Base-by-base conservation (phyloP, 164 flowering plant genomes). In the Pachysandra terminalis region DNA sequence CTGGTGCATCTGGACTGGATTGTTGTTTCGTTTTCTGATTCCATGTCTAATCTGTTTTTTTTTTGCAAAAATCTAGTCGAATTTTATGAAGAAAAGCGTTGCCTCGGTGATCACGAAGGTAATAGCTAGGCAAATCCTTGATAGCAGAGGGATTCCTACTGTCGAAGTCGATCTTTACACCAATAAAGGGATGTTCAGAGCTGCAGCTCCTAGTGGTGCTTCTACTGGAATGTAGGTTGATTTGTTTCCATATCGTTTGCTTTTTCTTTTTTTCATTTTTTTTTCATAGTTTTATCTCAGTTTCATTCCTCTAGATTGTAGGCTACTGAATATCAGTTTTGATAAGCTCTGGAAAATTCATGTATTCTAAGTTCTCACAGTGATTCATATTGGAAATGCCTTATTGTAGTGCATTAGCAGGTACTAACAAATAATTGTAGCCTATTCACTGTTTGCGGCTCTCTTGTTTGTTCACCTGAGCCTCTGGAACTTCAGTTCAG, bases 61-160 rank as follows among this genome's bases (percentile, higher is more conserved):
- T 37, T 61, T 21, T 55, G 19, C 56, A 1, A 52, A 23, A 37
- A 56, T 64, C 40, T 76, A 90, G 94, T 87, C 99, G 54, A 92
- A 89, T 77, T 98, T 93, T 73, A 83, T 90, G 98, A 84, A 78
- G 80, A 96, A 93, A 84, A 73, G 95, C 12, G 91, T 90, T 53
- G 80, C 88, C 5, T 88, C 96, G 0, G 96, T 81, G 79, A 93
- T 93, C 59, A 96, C 96, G 52, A 93, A 87, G 85, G 72, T 96
- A 8, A 93, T 80, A 74, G 99, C 93, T 40, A 78, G 99, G 71
- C 99, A 93, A 77, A 88, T 96, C 64, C 84, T 96, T 2, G 99
- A 96, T 58, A 90, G 99, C 73, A 80, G 98, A 82, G 99, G 99
- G 52, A 81, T 90, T 77, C 99, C 99, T 19, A 96, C 98, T 14